Evolutionary conservation across 2,329 filamentous ascomycete species (phyloP).

Genomic region (Paecilomyces sp.): DNA sequence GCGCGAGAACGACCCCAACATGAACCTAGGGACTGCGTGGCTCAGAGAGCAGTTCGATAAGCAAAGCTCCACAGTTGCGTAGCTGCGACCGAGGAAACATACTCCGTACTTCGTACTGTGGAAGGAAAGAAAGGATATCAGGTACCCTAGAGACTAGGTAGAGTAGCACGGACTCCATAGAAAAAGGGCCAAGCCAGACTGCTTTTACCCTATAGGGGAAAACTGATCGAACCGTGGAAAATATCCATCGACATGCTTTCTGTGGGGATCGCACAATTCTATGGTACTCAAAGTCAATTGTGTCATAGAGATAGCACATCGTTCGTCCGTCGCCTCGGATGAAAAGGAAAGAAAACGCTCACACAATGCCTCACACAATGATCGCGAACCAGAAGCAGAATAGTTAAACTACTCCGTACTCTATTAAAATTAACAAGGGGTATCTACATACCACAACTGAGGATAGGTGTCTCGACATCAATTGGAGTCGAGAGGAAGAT

Average conservation of each 20-base stretch:
- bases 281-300: neutral
- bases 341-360: neutral
- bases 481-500: too few species aligned
- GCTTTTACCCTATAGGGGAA: neutral
- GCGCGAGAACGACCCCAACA: neutral
- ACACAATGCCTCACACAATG: neutral
- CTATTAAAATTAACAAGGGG: neutral
- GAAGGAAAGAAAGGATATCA: too few species aligned
- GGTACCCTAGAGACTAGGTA: too few species aligned
- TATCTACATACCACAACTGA: neutral
- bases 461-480: too few species aligned
- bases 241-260: neutral
- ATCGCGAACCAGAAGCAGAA: neutral
- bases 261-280: neutral
- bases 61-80: neutral
- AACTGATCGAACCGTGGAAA: neutral
- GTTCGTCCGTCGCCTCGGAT: neutral
- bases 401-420: too few species aligned
- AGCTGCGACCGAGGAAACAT: neutral
- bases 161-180: too few species aligned
- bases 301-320: neutral
- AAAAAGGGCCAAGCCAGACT: neutral
- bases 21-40: neutral
- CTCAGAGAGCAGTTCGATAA: neutral
- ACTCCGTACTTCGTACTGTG: neutral